Percentiles rank a stretch among this genome's conserved stretches.
These are phyloP conservation scores for Aspergillus flavus DNA, from an alignment of 2,329 filamentous ascomycete species.

Conservation along the genomic window DNA sequence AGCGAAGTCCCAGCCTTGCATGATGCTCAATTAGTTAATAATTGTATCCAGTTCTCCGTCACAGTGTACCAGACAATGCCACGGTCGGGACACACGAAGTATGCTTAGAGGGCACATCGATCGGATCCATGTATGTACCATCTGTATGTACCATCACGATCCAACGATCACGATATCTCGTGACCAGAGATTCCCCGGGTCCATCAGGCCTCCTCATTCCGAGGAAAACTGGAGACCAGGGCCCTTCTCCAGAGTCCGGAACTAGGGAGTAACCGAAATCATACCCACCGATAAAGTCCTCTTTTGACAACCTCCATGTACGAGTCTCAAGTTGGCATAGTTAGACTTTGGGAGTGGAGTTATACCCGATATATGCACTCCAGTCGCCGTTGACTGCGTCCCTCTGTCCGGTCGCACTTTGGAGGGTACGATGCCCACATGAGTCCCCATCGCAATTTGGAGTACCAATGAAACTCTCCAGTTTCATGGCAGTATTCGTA, in stretches of 20 bases:
- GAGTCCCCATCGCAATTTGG: background rate
- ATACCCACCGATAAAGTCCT: background rate
- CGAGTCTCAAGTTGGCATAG: background rate
- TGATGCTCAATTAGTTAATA: background rate
- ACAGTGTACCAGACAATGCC: background rate
- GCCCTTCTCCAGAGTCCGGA: background rate
- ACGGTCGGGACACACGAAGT: background rate
- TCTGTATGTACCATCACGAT: background rate
- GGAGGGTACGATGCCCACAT: background rate
- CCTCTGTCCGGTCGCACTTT: background rate
- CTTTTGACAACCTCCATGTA: background rate
- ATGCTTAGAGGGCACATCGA: background rate
- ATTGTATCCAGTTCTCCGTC: background rate
- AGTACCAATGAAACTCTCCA: background rate
- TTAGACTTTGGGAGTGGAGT: background rate
- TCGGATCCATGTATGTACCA: background rate
- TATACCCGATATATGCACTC: background rate
- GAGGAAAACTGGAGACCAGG: slow-evolving; percentile 1
- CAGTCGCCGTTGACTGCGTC: background rate
- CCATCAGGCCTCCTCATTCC: background rate
- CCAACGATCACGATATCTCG: background rate
- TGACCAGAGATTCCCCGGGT: background rate
- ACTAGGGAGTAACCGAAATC: background rate
- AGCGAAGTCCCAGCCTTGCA: background rate
- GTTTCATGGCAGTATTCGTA: background rate